Evolutionary conservation across 139 green algal genomes (phyloP), one percentile per base, ranked within the genome.

Genomic region (Auxenochlorella protothecoides): DNA sequence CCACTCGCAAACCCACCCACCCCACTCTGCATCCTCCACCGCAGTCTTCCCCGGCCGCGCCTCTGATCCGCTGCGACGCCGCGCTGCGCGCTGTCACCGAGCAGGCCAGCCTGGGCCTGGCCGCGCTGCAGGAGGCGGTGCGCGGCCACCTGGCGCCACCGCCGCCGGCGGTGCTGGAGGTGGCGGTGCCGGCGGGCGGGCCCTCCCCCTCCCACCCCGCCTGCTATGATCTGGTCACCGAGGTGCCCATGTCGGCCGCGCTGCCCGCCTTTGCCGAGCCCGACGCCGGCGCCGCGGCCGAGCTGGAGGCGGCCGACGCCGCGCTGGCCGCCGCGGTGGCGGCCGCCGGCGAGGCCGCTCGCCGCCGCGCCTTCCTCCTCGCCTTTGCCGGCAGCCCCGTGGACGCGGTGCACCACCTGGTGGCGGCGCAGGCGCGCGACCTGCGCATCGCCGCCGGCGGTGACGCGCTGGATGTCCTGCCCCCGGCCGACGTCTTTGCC

Each of bases 351-450:
- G 89, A 96, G 78, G 77, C 87, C 63, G 67, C 77, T 9, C 78
- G 86, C 11, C 83, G 91, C 27, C 79, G 84, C 27, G 72, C 80
- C 11, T 84, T 92, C 72, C 87, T 93, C 62, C 72, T 91, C 52
- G 86, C 75, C 4, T 97, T 97, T 71, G 79, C 78, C 8, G 76
- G 89, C 54, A 79, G 72, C 27, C 91, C 91, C 5, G 78, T 89
- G 2, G 91, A 94, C 53, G 89, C 92, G 70, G 83, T 93, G 64
- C 86, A 91, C 70, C 81, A 79, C 5, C 64, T 97, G 44, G 69
- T 96, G 9, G 84, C 79, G 9, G 78, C 80, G 2, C 81, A 92
- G 72, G 75, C 71, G 4, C 76, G 76, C 4, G 81, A 84, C 53
- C 69, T 84, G 72, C 68, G 80, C 4, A 67, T 55, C 63, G 67